Base-by-base conservation (phyloP, 2,329 filamentous ascomycete species). In the Xylariaceae sp. region DNA sequence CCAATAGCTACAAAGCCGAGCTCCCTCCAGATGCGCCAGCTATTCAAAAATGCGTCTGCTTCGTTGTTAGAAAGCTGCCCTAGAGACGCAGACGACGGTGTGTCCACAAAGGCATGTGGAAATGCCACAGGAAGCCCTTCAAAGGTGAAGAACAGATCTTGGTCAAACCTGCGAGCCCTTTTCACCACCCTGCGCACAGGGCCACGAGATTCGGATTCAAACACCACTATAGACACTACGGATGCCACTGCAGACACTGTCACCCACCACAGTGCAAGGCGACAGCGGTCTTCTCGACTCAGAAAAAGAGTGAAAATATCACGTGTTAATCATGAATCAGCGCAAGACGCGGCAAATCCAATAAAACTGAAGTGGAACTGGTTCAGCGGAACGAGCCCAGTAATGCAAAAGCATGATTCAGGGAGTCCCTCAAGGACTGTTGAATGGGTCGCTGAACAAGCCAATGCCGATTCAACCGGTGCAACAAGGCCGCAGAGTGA, bases 1-100 rank as follows among this genome's bases (percentile, higher is more conserved):
- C 57, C 57, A 34, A 59, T 59, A 46, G 51, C 57, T 13, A 59
- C 51, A 30, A 51, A 57, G 2, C 51, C 34, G 18, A 59, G 54
- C 42, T 54, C 54, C 8, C 57, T 59, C 9, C 51, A 59, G 49
- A 42, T 57, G 48, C 54, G 57, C 15, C 45, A 56, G 42, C 19
- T 16, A 36, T 16, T 49, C 12, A 47, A 43, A 39, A 26, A 53
- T 16, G 8, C 9, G 10, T 12, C 3, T 21, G 37, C 41, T 34
- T 29, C 56, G 3, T 18, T 37, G 12, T 51, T 47, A 15, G 37
- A 47, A 22, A n/a, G 30, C n/a, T 7, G 42, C 49, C n/a, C 37
- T 3, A 40, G 22, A 12, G 42, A 50, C 2, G 43, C 40, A n/a
- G 54, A 49, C n/a, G 47, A 57, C 10, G 21, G 18, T 12, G 9